Percentiles rank a stretch among this genome's conserved stretches.
These are phyloP conservation scores for Tilletia horrida DNA, from an alignment of 1,284 basidiomycete species.

Conservation along the genomic window DNA sequence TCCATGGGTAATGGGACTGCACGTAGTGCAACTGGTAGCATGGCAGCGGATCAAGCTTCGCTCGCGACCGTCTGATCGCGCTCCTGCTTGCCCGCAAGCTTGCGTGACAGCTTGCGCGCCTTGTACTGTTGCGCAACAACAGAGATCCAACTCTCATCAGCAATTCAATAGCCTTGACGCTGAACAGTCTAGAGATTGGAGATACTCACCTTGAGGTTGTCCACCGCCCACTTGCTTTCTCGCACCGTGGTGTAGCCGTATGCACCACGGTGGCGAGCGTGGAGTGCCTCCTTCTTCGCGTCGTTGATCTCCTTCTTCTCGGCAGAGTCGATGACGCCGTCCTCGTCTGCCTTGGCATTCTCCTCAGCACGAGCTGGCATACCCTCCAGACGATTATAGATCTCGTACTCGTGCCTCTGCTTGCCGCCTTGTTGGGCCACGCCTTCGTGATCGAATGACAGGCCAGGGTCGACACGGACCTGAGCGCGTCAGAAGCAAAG, in stretches of 20 bases:
- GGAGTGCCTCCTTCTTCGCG: slow-evolving; percentile 56
- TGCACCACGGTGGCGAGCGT: slow-evolving; percentile 52
- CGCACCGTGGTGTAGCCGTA: slow-evolving; percentile 48
- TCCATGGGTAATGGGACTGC: background rate
- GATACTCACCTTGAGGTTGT: slow-evolving; percentile 29
- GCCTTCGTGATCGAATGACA: slow-evolving; percentile 42
- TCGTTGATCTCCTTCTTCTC: slow-evolving; percentile 55
- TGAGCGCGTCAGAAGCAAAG: background rate
- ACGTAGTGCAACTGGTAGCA: too few relatives aligned
- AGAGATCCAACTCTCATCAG: too few relatives aligned
- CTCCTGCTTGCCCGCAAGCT: slow-evolving; percentile 33
- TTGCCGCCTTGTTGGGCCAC: slow-evolving; percentile 37
- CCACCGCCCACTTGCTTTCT: slow-evolving; percentile 48
- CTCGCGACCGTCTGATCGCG: slow-evolving; percentile 39
- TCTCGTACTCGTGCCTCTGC: slow-evolving; percentile 50
- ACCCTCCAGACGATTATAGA: slow-evolving; percentile 47
- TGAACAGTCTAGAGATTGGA: too few relatives aligned
- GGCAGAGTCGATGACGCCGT: slow-evolving; percentile 60
- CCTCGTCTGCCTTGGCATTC: slow-evolving; percentile 59
- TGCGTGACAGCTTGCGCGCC: slow-evolving; percentile 27
- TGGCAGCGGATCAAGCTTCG: slow-evolving; percentile 33
- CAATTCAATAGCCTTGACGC: too few relatives aligned
- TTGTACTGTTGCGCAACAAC: slow-evolving; percentile 21
- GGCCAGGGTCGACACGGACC: slow-evolving; percentile 39
- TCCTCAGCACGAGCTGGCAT: slow-evolving; percentile 56